Percentiles rank a stretch among this genome's conserved stretches.
These are phyloP conservation scores for Colletotrichum sp. DNA, from an alignment of 2,329 filamentous ascomycete species.

Conservation along the genomic window DNA sequence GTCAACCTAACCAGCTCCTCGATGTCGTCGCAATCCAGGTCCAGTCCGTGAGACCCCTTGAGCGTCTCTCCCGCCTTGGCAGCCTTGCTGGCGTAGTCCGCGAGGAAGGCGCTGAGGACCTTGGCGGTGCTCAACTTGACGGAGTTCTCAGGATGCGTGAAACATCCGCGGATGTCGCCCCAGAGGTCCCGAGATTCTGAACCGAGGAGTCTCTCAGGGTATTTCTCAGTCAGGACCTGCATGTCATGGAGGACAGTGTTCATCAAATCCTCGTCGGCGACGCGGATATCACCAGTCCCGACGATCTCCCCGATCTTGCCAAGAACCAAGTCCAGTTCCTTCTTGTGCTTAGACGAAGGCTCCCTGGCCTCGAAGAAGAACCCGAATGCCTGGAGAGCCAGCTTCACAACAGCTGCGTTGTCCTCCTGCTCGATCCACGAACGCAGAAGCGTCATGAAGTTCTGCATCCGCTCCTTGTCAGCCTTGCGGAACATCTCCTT, in stretches of 20 bases:
- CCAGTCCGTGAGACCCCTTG: conserved; percentile 72
- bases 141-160: conserved; percentile 73
- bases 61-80: conserved; percentile 63
- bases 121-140: conserved; percentile 80
- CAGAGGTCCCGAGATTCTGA: conserved; percentile 69
- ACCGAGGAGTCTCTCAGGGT: conserved; percentile 68
- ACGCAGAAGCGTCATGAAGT: conserved; percentile 73
- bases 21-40: conserved; percentile 69
- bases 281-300: conserved; percentile 54
- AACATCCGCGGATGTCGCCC: conserved; percentile 68
- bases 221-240: conserved; percentile 68
- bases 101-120: conserved; percentile 77
- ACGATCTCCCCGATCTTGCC: conserved; percentile 58
- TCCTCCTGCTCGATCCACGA: conserved; percentile 79
- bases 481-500: conserved; percentile 81
- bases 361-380: conserved; percentile 79
- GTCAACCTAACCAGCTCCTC: conserved; percentile 57
- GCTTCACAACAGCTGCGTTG: conserved; percentile 71
- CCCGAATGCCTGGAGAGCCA: conserved; percentile 80
- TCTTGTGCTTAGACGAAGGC: conserved; percentile 61
- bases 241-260: conserved; percentile 75
- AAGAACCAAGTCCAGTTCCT: conserved; percentile 69
- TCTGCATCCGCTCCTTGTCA: conserved; percentile 72
- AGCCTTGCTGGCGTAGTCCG: conserved; percentile 73
- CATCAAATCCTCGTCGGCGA: conserved; percentile 71